Percentiles rank a stretch among this genome's conserved stretches.
Evolutionary conservation across 345 rosid species (phyloP).

Genomic region (Dipteronia dyeriana): DNA sequence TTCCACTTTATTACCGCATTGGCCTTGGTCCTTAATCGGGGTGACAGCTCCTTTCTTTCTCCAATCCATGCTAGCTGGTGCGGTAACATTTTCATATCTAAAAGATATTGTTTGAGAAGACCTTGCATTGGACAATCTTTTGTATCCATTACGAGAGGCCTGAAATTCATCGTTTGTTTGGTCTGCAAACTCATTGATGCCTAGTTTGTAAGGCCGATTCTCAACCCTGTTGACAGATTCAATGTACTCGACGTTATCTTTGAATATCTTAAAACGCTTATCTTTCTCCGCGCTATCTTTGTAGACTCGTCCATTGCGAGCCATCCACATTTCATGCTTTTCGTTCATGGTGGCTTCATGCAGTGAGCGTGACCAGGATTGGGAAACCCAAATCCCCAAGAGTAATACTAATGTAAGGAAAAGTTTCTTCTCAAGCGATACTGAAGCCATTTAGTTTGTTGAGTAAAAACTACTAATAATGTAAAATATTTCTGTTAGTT

Average conservation of each 20-base stretch:
- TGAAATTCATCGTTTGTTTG: constrained; percentile 28
- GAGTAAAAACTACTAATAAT: neutral
- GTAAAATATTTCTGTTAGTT: neutral
- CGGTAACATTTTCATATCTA: constrained; percentile 17
- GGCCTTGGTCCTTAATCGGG: constrained; percentile 37
- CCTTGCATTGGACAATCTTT: neutral
- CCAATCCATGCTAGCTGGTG: constrained; percentile 24
- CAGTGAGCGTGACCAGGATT: constrained; percentile 27
- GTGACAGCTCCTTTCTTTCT: constrained; percentile 43
- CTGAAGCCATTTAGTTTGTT: neutral
- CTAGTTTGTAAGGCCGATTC: constrained; percentile 31
- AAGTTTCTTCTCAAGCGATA: constrained; percentile 9
- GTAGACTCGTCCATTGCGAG: constrained; percentile 21
- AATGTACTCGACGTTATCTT: constrained; percentile 34
- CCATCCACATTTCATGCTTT: constrained; percentile 41
- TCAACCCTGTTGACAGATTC: constrained; percentile 30
- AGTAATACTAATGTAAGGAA: neutral
- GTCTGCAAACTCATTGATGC: constrained; percentile 41
- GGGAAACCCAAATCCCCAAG: constrained; percentile 21
- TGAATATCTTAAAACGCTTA: constrained; percentile 37
- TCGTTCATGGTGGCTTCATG: constrained; percentile 24
- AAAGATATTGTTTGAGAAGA: neutral
- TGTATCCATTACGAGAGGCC: constrained; percentile 11
- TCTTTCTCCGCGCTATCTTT: constrained; percentile 27
- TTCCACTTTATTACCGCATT: constrained; percentile 34